Evolutionary conservation across 768 basidiomycete species (phyloP), one percentile per base, ranked within the genome.

Genomic region (Phlebiopsis gigantea): DNA sequence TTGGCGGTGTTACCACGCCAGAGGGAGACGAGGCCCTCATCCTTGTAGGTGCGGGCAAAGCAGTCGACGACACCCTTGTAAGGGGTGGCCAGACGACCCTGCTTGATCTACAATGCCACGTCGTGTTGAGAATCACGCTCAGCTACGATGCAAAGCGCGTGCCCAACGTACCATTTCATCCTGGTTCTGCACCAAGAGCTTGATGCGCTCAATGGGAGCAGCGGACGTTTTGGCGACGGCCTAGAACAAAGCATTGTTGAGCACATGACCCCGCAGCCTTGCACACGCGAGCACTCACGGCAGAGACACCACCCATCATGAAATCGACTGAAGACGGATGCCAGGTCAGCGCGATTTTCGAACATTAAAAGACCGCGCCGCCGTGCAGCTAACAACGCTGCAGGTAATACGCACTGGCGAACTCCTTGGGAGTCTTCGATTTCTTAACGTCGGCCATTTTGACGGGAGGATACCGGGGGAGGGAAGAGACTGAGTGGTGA

Each of bases 1-100:
- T 99, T 99, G 84, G 97, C 96, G 57, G 96, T 98, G 87, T 99
- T 99, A 75, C 97, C 97, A 79, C 97, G 81, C 97, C 97, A 98
- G 69, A 99, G 80, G 21, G 97, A 90, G 61, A 93, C 80, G 53
- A 97, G 77, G 73, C 97, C 97, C 81, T 99, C 97, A 15, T 98
- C 96, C 64, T 74, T 77, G 83, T 95, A 96, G 57, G 95, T 98
- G 63, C 97, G 91, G 61, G 63, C 41, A 72, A 97, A 97, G 66
- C 95, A 97, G 77, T 98, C 97, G 57, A 69, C 74, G 65, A 99
- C 80, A 70, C 97, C 97, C 83, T 95, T 95, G 88, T 99, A 98
- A 31, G 97, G 97, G 62, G 84, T 77, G 56, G 91, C 79, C 56
- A 98, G 88, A 83, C 97, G 97, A 69, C 97, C 97, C 77, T 98